These are phyloP conservation scores for Pseudogymnoascus verrucosus DNA, from an alignment of 2,329 filamentous ascomycete genomes.

Conservation along the genomic window DNA sequence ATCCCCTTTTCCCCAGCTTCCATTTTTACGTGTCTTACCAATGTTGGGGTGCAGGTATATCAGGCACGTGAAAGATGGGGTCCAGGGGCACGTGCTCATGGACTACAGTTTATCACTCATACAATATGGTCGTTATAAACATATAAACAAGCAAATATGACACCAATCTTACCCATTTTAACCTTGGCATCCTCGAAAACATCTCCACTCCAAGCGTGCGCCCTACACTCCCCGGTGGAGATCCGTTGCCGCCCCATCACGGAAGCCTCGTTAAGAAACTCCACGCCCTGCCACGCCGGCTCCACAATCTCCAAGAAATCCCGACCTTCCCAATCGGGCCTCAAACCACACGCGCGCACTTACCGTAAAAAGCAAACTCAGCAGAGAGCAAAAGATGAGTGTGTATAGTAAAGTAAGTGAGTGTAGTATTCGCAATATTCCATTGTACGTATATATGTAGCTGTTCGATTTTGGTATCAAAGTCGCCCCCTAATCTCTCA, in stretches of 20 bases:
- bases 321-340: not conserved
- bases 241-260: not conserved
- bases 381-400: not conserved
- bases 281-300: not conserved
- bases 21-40: not conserved
- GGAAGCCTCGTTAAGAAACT: not conserved
- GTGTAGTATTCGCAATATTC: not conserved
- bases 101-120: not conserved
- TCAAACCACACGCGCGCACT: not conserved
- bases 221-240: not conserved
- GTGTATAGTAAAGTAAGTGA: not conserved
- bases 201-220: not conserved
- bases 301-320: not conserved
- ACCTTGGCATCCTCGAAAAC: not conserved
- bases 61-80: not conserved
- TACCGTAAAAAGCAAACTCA: not conserved
- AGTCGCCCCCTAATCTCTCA: not conserved
- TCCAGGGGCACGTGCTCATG: not conserved
- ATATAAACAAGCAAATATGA: not conserved
- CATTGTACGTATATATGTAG: slow-evolving; percentile 4
- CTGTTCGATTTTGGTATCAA: slow-evolving; percentile 8
- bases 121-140: not conserved
- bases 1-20: too few species aligned
- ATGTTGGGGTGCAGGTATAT: not conserved
- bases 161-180: not conserved